Evolutionary conservation across 805 yeast genomes (phyloP).

Genomic region (Scheffersomyces ergatensis): DNA sequence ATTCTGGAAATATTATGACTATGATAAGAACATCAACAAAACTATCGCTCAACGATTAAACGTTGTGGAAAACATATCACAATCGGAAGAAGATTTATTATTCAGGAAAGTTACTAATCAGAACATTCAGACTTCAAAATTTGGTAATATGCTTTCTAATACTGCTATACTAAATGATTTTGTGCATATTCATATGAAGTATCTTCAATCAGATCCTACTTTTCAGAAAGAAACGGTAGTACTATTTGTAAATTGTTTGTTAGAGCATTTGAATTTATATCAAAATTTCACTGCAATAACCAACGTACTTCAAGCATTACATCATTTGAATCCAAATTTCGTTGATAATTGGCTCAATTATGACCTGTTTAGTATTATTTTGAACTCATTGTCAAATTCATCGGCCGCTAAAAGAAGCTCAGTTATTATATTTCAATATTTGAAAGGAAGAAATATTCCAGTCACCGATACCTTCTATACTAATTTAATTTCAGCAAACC

Average conservation of each 20-base stretch:
- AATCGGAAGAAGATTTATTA: conserved; percentile 8
- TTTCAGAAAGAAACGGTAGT: conserved; percentile 15
- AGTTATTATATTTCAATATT: conserved; percentile 16
- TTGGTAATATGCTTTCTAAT: conserved; percentile 35
- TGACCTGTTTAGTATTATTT: conserved; percentile 29
- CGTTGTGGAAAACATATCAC: conserved; percentile 10
- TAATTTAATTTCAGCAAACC: conserved; percentile 19
- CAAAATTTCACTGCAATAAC: conserved; percentile 34
- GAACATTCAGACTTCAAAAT: conserved; percentile 20
- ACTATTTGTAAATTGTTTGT: conserved; percentile 32
- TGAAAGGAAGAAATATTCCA: conserved; percentile 8
- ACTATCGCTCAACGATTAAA: conserved; percentile 6
- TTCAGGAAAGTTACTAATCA: conserved; percentile 21
- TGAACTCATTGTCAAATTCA: conserved; percentile 23
- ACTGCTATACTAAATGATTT: conserved; percentile 19
- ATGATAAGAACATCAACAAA: conserved; percentile 22
- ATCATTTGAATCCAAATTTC: conserved; percentile 13
- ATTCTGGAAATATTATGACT: conserved; percentile 21
- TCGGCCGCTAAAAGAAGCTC: conserved; percentile 27
- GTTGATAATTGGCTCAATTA: conserved; percentile 21
- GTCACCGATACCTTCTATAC: conserved; percentile 16
- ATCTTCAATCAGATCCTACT: conserved; percentile 10
- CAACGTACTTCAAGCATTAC: conserved; percentile 15
- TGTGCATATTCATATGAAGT: conserved; percentile 19
- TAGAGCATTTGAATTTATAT: conserved; percentile 31